phyloP scores from a whole-genome alignment of 2,329 filamentous ascomycete species.

The Colletotrichum paranaense region DNA sequence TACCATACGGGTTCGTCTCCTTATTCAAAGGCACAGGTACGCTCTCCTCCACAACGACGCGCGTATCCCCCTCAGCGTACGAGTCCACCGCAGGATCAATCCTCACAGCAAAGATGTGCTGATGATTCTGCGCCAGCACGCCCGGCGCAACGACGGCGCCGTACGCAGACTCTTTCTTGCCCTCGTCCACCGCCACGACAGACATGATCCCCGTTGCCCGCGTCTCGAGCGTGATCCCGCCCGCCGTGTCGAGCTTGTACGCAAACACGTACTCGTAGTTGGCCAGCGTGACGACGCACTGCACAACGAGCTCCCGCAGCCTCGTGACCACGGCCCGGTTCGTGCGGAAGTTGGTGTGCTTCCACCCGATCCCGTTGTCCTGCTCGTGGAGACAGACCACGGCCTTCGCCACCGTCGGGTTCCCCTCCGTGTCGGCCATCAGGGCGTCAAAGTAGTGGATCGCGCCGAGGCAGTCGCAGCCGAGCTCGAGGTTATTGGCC shows the following conservation, averaged over 20 bases:
- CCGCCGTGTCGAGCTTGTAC: conserved; percentile 70
- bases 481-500: conserved; percentile 75
- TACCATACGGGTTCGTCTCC: conserved; percentile 69
- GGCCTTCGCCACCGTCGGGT: conserved; percentile 62
- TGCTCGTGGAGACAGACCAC: conserved; percentile 78
- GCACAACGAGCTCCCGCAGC: conserved; percentile 71
- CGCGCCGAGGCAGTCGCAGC: conserved; percentile 77
- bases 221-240: conserved; percentile 70
- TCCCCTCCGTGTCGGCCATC: conserved; percentile 64
- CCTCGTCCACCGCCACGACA: conserved; percentile 67
- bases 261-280: conserved; percentile 75
- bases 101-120: conserved; percentile 75
- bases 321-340: conserved; percentile 69
- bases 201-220: conserved; percentile 75
- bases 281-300: conserved; percentile 75
- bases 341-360: conserved; percentile 78
- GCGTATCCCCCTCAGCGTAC: conserved; percentile 58
- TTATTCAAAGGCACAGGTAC: conserved; percentile 53
- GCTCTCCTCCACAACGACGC: conserved; percentile 56
- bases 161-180: conserved; percentile 61
- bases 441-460: conserved; percentile 73
- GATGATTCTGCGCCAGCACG: conserved; percentile 75
- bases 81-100: conserved; percentile 73
- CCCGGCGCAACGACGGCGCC: conserved; percentile 74
- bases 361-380: conserved; percentile 78